Evolutionary conservation across 169 alveolate species (phyloP).

Genomic region (Toxoplasma gondii): DNA sequence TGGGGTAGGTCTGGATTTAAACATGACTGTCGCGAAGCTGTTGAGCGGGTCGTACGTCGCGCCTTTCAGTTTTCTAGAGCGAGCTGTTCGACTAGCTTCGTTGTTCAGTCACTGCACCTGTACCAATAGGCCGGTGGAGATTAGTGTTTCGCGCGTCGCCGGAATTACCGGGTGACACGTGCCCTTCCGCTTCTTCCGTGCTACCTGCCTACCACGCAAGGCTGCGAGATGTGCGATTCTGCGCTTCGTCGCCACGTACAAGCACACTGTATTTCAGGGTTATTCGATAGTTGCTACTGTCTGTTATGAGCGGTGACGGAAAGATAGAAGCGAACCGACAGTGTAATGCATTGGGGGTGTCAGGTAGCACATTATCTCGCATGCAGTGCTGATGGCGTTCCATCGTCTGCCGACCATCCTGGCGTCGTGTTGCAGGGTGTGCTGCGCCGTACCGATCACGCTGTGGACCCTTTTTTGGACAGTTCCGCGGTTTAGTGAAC

Average conservation of each 20-base stretch:
- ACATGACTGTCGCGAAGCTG: background rate
- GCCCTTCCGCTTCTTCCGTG: too few species aligned
- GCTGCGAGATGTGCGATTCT: too few species aligned
- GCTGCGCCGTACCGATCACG: conserved; percentile 64
- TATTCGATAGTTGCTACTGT: background rate
- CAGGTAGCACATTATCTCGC: too few species aligned
- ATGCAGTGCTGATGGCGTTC: too few species aligned
- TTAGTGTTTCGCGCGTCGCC: too few species aligned
- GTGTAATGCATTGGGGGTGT: too few species aligned
- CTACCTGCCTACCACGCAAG: too few species aligned
- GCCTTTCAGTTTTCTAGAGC: background rate
- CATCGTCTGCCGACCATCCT: too few species aligned
- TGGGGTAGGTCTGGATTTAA: conserved; percentile 62
- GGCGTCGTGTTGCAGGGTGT: conserved; percentile 53
- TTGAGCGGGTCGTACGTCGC: background rate
- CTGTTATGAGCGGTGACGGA: background rate
- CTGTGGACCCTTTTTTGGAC: conserved; percentile 77
- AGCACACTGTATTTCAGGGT: background rate
- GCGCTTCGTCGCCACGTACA: background rate
- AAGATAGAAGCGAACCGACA: too few species aligned
- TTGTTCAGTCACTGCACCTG: background rate
- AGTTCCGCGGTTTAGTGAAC: conserved; percentile 70
- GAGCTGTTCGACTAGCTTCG: background rate
- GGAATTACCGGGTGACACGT: too few species aligned
- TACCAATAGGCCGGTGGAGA: too few species aligned